phyloP scores from a whole-genome alignment of 2,329 filamentous ascomycete genomes.

The Talaromyces sp. region DNA sequence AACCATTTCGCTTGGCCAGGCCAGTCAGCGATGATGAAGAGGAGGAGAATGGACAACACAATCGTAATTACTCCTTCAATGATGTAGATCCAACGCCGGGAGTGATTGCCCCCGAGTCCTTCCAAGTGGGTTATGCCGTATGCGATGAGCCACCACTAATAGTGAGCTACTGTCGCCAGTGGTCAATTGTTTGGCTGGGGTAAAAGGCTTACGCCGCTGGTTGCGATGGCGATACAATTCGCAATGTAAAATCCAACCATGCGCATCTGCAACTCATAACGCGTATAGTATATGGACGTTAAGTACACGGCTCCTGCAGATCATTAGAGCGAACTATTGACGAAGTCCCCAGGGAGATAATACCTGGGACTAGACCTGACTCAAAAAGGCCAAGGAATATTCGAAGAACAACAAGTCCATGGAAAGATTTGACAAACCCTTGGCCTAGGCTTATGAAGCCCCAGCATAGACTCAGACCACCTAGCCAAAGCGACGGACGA shows the following conservation, averaged over 20 bases:
- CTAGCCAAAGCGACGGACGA: conserved; percentile 71
- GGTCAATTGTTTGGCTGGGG: not conserved
- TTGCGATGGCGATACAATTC: conserved; percentile 68
- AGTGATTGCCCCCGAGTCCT: conserved; percentile 55
- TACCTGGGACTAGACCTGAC: conserved; percentile 71
- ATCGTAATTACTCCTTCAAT: conserved; percentile 68
- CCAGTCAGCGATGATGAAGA: conserved; percentile 66
- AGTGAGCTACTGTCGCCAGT: not conserved
- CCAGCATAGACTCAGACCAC: conserved; percentile 61
- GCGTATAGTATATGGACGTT: conserved; percentile 69
- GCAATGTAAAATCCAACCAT: conserved; percentile 69
- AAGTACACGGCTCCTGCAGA: conserved; percentile 61
- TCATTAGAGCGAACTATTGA: not conserved
- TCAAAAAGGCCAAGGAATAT: conserved; percentile 70
- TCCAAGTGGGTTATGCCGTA: conserved; percentile 63
- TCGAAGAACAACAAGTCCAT: conserved; percentile 58
- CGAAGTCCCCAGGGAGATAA: not conserved
- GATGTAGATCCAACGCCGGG: conserved; percentile 70
- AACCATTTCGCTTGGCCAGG: conserved; percentile 69
- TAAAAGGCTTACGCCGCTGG: conserved; percentile 54
- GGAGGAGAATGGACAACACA: conserved; percentile 58
- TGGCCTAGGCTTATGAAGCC: conserved; percentile 64
- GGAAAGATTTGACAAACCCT: conserved; percentile 60
- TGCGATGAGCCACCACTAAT: conserved; percentile 51
- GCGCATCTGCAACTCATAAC: conserved; percentile 66